Conservation (phyloP, 2,329 filamentous ascomycete species). For the Clonostachys chloroleuca region DNA sequence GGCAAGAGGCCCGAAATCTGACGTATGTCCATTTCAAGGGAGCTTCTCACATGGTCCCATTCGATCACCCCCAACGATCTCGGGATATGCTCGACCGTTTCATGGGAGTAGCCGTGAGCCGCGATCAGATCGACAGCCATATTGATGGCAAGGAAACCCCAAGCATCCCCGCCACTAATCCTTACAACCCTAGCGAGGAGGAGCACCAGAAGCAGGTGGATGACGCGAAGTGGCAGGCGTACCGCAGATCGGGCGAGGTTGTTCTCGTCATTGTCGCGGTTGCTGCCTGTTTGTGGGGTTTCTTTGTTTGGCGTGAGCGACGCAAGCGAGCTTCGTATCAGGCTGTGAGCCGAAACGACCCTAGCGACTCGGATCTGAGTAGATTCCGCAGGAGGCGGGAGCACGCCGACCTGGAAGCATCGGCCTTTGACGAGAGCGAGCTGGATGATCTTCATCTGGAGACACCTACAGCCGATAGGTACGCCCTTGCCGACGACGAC, state of each 20-base stretch:
- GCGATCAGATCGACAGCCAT: slow-evolving; percentile 67
- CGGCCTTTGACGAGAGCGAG: slow-evolving; percentile 63
- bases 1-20: slow-evolving; percentile 90
- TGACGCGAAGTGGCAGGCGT: slow-evolving; percentile 83
- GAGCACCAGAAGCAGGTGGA: slow-evolving; percentile 64
- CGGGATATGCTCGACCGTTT: slow-evolving; percentile 98
- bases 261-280: slow-evolving; percentile 79
- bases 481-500: slow-evolving; percentile 53
- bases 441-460: slow-evolving; percentile 55
- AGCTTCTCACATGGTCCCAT: slow-evolving; percentile 96
- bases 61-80: slow-evolving; percentile 80
- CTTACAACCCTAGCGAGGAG: slow-evolving; percentile 48
- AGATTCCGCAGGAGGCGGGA: slow-evolving; percentile 40
- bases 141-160: slow-evolving; percentile 84
- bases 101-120: slow-evolving; percentile 83
- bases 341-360: slow-evolving; percentile 35
- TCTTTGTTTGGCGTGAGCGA: slow-evolving; percentile 61
- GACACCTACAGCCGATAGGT: slow-evolving; percentile 40
- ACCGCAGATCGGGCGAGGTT: slow-evolving; percentile 81
- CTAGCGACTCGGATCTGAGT: slow-evolving; percentile 30
- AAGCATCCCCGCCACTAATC: slow-evolving; percentile 64
- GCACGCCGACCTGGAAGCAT: slow-evolving; percentile 54
- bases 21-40: slow-evolving; percentile 97
- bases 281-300: slow-evolving; percentile 70
- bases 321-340: slow-evolving; percentile 51